Evolutionary conservation across 169 alveolate genomes (phyloP).

Genomic region (Cryptosporidium tyzzeri): DNA sequence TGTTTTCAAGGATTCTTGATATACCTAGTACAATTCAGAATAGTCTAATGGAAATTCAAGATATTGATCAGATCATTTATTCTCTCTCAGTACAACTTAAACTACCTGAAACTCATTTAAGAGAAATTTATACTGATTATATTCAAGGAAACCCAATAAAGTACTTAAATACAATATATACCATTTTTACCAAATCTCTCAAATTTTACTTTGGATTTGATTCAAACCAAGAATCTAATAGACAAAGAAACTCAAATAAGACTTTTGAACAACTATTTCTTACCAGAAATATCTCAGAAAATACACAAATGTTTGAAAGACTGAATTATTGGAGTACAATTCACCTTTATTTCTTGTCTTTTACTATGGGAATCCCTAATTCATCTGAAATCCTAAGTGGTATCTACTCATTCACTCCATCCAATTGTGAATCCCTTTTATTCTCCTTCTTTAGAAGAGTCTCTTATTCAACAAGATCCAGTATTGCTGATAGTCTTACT

Average conservation of each 20-base stretch:
- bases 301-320: conserved; percentile 44
- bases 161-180: conserved; percentile 2
- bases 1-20: conserved; percentile 31
- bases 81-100: not conserved
- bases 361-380: conserved; percentile 51
- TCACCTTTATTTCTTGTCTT: conserved; percentile 54
- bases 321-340: conserved; percentile 58
- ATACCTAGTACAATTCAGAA: conserved; percentile 28
- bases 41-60: not conserved
- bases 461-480: conserved; percentile 45
- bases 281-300: conserved; percentile 12
- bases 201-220: not conserved
- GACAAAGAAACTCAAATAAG: not conserved
- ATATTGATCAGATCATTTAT: conserved; percentile 8
- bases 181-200: conserved; percentile 22
- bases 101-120: not conserved
- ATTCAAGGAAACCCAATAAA: conserved; percentile 55
- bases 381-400: conserved; percentile 63
- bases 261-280: not conserved
- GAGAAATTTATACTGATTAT: conserved; percentile 22
- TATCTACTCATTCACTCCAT: conserved; percentile 37
- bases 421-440: conserved; percentile 66
- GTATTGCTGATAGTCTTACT: conserved; percentile 55
- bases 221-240: not conserved
- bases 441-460: conserved; percentile 49